These are phyloP conservation scores for Umbelopsis isabellina DNA, from an alignment of 192 early-diverging fungal species.

Conservation along the genomic window DNA sequence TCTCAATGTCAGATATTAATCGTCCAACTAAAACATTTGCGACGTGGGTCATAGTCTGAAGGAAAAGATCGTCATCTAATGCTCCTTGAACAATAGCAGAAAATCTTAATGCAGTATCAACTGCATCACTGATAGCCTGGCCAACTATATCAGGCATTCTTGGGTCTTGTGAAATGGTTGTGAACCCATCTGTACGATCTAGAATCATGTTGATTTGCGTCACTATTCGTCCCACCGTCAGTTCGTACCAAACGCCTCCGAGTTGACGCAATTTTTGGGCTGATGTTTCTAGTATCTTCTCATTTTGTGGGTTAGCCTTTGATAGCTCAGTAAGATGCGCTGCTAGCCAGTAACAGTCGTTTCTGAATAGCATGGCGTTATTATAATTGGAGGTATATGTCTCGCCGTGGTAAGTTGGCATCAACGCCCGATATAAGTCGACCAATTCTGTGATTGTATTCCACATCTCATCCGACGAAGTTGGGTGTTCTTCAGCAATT, in stretches of 20 bases:
- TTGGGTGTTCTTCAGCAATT: slow-evolving; percentile 25
- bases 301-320: not conserved
- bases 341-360: slow-evolving; percentile 71
- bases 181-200: slow-evolving; percentile 27
- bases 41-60: slow-evolving; percentile 27
- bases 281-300: slow-evolving; percentile 17
- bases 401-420: slow-evolving; percentile 63
- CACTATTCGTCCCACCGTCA: slow-evolving; percentile 23
- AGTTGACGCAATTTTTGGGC: slow-evolving; percentile 23
- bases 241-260: slow-evolving; percentile 31
- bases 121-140: not conserved
- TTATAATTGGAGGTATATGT: slow-evolving; percentile 57
- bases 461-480: slow-evolving; percentile 40
- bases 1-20: slow-evolving; percentile 32
- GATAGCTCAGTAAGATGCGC: slow-evolving; percentile 45
- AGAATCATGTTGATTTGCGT: slow-evolving; percentile 6
- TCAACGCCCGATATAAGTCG: slow-evolving; percentile 65
- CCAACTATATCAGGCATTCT: slow-evolving; percentile 4
- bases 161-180: slow-evolving; percentile 19
- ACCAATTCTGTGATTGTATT: slow-evolving; percentile 49
- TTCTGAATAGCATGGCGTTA: slow-evolving; percentile 64
- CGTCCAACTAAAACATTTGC: slow-evolving; percentile 22
- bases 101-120: slow-evolving; percentile 4
- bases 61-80: slow-evolving; percentile 21
- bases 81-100: slow-evolving; percentile 20